A percentile compares a stretch with the other conserved stretches of the same genome.
Conservation (phyloP, 495 filamentous ascomycete species). For the Aspergillus olivimuriae region DNA sequence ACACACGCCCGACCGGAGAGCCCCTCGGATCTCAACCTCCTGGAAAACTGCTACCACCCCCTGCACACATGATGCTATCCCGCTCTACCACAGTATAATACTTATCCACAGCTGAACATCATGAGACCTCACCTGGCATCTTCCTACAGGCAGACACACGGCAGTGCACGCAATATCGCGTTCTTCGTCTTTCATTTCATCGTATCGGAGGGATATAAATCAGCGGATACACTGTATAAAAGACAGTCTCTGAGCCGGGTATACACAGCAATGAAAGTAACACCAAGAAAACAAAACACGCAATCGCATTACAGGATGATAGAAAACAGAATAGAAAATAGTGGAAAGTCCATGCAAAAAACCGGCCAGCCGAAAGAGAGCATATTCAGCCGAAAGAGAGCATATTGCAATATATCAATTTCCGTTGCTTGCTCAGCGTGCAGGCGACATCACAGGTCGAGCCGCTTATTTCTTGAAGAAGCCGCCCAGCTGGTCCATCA, state of each 20-base stretch:
- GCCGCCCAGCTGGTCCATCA: constrained; percentile 36
- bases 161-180: too few species aligned
- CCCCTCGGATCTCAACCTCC: too few species aligned
- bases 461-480: constrained; percentile 39
- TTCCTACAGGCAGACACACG: too few species aligned
- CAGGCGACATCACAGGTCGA: not conserved
- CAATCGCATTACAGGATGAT: not conserved
- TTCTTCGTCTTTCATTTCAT: not conserved
- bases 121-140: too few species aligned
- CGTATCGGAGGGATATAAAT: not conserved
- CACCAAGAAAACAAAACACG: constrained; percentile 11
- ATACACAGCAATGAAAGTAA: not conserved
- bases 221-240: not conserved
- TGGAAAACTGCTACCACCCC: too few species aligned
- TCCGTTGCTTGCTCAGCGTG: too few species aligned
- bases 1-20: too few species aligned
- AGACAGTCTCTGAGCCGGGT: not conserved
- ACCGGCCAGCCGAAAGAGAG: constrained; percentile 9
- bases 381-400: too few species aligned
- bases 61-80: too few species aligned
- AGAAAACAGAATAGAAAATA: not conserved
- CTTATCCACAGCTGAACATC: too few species aligned
- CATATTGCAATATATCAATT: too few species aligned
- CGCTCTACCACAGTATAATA: too few species aligned
- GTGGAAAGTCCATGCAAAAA: constrained; percentile 14